phyloP scores from a whole-genome alignment of 805 yeast genomes.

The Torulaspora quercuum region DNA sequence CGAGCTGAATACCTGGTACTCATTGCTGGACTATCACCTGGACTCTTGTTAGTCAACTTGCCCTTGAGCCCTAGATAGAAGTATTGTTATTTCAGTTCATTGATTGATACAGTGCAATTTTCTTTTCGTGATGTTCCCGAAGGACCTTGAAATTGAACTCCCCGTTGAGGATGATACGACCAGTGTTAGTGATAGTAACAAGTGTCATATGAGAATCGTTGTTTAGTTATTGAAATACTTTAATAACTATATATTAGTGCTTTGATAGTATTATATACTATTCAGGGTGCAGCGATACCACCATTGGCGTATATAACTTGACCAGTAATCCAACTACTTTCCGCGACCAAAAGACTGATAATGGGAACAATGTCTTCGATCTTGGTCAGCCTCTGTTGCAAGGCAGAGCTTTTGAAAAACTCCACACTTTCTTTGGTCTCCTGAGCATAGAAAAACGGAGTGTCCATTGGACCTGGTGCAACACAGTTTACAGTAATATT shows the following conservation, averaged over 20 bases:
- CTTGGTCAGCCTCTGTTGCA: conserved; percentile 52
- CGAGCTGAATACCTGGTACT: conserved; percentile 10
- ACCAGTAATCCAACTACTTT: conserved; percentile 69
- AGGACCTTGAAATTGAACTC: no score
- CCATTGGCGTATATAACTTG: conserved; percentile 64
- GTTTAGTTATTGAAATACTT: no score
- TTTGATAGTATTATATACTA: no score
- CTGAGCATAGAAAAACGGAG: conserved; percentile 61
- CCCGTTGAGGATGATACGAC: no score
- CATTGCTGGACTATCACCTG: not conserved
- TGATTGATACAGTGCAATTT: no score
- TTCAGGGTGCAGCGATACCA: conserved; percentile 69
- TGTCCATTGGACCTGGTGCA: conserved; percentile 67
- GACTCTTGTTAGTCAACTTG: no score
- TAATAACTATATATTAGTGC: no score
- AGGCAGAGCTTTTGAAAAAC: conserved; percentile 51
- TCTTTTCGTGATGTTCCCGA: no score
- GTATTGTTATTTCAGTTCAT: no score
- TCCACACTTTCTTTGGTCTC: conserved; percentile 52
- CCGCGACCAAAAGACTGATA: conserved; percentile 55
- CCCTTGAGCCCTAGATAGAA: no score
- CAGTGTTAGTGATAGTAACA: no score
- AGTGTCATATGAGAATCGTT: no score
- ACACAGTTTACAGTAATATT: conserved; percentile 52
- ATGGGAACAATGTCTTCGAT: conserved; percentile 62